A percentile compares a stretch with the other conserved stretches of the same genome.
Conservation (phyloP, 2,329 filamentous ascomycete genomes). For the Macrophomina tecta region DNA sequence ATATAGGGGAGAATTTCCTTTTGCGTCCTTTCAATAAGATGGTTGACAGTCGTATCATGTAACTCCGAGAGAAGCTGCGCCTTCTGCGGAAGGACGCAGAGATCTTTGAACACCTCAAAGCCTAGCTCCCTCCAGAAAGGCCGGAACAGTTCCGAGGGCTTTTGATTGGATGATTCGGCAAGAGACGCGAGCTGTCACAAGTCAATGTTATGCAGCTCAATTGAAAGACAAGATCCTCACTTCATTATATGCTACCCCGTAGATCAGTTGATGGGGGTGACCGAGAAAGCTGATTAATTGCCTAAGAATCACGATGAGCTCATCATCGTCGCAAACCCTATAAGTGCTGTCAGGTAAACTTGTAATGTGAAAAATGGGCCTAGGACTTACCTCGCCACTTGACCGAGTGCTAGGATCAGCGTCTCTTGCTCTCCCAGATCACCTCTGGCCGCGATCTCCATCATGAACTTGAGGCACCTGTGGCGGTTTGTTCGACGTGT, state of each 20-base stretch:
- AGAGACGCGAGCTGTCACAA: constrained; percentile 67
- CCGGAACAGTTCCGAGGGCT: constrained; percentile 72
- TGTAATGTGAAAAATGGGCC: constrained; percentile 18
- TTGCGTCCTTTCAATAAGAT: constrained; percentile 78
- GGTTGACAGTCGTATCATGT: constrained; percentile 74
- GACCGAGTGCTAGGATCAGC: constrained; percentile 84
- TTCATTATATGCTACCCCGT: constrained; percentile 82
- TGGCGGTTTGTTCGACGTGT: constrained; percentile 69
- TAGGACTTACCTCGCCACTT: constrained; percentile 70
- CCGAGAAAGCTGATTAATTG: constrained; percentile 87
- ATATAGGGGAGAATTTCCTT: constrained; percentile 84
- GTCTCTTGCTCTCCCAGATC: constrained; percentile 76
- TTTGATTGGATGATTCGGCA: constrained; percentile 67
- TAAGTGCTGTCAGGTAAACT: constrained; percentile 48
- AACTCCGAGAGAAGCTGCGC: constrained; percentile 81
- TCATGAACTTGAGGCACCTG: constrained; percentile 72
- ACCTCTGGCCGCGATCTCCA: constrained; percentile 72
- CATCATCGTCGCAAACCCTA: constrained; percentile 70
- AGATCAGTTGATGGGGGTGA: constrained; percentile 78
- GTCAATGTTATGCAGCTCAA: not conserved
- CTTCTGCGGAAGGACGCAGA: constrained; percentile 80
- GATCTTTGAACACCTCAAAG: constrained; percentile 80
- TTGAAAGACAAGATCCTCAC: constrained; percentile 44
- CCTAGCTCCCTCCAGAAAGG: constrained; percentile 91
- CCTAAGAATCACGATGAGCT: constrained; percentile 84